Percentiles rank a stretch among this genome's conserved stretches.
These are phyloP conservation scores for Cercospora canescens DNA, from an alignment of 2,329 filamentous ascomycete genomes.

Conservation along the genomic window DNA sequence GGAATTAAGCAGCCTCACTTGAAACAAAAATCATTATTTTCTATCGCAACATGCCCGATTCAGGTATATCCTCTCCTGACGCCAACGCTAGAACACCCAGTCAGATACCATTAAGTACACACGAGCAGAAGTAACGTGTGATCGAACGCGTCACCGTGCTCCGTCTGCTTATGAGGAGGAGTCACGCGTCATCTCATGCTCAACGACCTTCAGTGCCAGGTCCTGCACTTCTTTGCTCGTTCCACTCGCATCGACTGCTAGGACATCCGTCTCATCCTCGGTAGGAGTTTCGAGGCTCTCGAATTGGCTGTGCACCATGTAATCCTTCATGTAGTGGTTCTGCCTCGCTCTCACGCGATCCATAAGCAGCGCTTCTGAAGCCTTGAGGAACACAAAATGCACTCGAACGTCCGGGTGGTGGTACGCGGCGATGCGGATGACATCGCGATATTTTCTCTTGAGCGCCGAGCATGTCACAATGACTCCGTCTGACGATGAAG, in stretches of 20 bases:
- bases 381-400: constrained; percentile 90
- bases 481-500: constrained; percentile 57
- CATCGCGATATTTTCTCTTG: constrained; percentile 94
- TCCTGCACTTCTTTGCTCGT: constrained; percentile 41
- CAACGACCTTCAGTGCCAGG: constrained; percentile 42
- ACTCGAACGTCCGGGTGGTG: constrained; percentile 52
- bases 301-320: constrained; percentile 94
- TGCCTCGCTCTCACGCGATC: constrained; percentile 72
- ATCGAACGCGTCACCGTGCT: not conserved
- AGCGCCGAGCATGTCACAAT: constrained; percentile 94
- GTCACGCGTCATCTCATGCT: constrained; percentile 35
- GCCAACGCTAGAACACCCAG: constrained; percentile 4
- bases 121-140: not conserved
- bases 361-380: constrained; percentile 72
- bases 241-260: constrained; percentile 49
- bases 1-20: not conserved
- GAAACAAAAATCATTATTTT: not conserved
- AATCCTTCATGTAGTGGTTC: constrained; percentile 92
- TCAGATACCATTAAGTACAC: not conserved
- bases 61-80: constrained; percentile 14
- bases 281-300: constrained; percentile 80
- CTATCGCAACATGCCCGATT: not conserved
- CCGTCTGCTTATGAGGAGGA: not conserved
- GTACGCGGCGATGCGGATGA: constrained; percentile 51
- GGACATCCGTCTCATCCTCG: constrained; percentile 51